Conservation (phyloP, 257 asterid species). For the Solanum arcanum region DNA sequence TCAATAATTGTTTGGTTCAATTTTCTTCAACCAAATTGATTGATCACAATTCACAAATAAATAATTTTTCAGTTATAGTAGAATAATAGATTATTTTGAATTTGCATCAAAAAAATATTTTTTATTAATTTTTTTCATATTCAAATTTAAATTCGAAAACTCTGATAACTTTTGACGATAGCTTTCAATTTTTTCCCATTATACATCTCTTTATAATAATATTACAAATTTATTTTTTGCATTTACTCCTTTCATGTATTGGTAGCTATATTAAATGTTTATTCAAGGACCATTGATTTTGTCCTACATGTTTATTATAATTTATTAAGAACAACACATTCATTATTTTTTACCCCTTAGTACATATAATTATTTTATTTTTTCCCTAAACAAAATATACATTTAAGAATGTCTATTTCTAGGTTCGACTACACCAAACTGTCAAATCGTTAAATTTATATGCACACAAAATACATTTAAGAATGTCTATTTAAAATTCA, state of each 20-base stretch:
- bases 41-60: background rate
- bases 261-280: background rate
- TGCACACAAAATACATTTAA: background rate
- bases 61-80: no score
- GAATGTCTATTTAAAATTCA: background rate
- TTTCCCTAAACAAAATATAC: background rate
- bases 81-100: background rate
- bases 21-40: background rate
- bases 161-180: no score
- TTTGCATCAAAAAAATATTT: fast-evolving
- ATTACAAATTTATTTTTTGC: background rate
- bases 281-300: background rate
- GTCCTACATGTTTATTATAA: background rate
- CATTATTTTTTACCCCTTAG: background rate
- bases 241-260: background rate
- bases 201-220: background rate
- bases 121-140: no score
- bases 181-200: background rate
- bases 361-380: background rate
- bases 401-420: background rate
- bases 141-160: fast-evolving
- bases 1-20: background rate
- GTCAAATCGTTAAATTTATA: background rate
- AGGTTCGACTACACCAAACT: background rate
- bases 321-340: background rate